Evolutionary conservation across 306 rosid species (phyloP), one percentile per base, ranked within the genome.

Genomic region (Castanopsis chinensis): DNA sequence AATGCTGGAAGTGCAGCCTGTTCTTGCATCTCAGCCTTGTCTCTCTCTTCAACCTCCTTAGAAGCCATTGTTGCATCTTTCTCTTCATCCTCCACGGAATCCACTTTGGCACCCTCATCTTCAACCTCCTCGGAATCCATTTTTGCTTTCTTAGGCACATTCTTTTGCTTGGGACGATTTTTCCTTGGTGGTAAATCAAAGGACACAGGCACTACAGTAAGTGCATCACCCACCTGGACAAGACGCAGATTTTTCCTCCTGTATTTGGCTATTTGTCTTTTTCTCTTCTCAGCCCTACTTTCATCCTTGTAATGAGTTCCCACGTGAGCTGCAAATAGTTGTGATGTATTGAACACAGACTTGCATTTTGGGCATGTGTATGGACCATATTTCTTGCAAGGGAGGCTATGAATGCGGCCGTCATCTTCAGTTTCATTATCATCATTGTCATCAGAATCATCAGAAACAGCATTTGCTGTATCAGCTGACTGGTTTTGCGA

Each of bases 341-440:
- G 85, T 5, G 81, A 52, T 2, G 81, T 76, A 11, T 0, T 9
- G 33, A 82, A 51, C 32, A 71, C 74, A 64, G 41, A 25, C 33
- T 35, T 35, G 78, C 85, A 82, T 72, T 13, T 76, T 14, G 81
- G 85, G 37, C 81, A 82, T 11, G 74, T 71, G 69, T 82, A 82
- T 2, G 85, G 85, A 18, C 85, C 85, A 71, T 82, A 71, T 63
- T 77, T 82, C 61, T 33, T 53, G 81, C 30, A 77, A 8, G 85
- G 85, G 15, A 76, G 59, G 55, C 85, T 76, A 21, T 76, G 81
- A 17, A 81, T 82, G 23, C 58, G 52, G 27, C 85, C 81, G 51
- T 54, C 74, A 14, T 27, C 79, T 19, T n/a, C 30, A 2, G 3
- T 23, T 14, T 54, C 57, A 1, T 61, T 28, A 10, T 49, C 53